Base-by-base conservation (phyloP, 2,329 filamentous ascomycete species). In the Apiospora rasikravindrae region DNA sequence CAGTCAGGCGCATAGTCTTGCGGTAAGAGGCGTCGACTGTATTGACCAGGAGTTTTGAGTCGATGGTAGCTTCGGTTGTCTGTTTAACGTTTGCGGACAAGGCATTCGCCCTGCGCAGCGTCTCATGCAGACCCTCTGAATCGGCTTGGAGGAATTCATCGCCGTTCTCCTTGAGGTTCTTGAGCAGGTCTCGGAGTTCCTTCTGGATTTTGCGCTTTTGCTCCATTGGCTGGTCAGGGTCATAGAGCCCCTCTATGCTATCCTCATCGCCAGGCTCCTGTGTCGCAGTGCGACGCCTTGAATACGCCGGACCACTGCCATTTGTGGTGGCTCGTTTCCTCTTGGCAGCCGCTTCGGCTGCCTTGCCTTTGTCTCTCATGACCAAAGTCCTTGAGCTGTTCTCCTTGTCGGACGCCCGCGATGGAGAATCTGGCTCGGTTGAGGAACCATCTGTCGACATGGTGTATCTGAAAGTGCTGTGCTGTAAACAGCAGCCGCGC, bases 11-110 rank as follows among this genome's bases (percentile, higher is more conserved):
- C 61, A 92, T 86, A 0, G 94, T 92, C 79, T 94, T 95, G 76
- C 93, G 94, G 77, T 93, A 92, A 0, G 93, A 92, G 5, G 97
- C 83, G 75, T 98, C 95, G 6, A 94, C 93, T 0, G 94, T 91
- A 74, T 89, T 91, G 68, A 98, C 92, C 4, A 98, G 87, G 37
- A 97, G 86, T n/a, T 93, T 91, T 0, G 96, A 95, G 80, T 99
- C 96, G 73, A 97, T 92, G 0, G 93, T 94, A 0, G 96, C 96
- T 80, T 98, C 96, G 2, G 92, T 91, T 0, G 96, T 98, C 84
- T 98, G 95, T 77, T 93, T 94, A 73, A 97, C 92, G 76, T 90
- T 86, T 71, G 86, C 86, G 73, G 92, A 91, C 19, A 92, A 83
- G 47, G 86, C 81, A 76, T 96, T 91, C 22, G 93, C 91, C 74